These are phyloP conservation scores for Pichia kluyveri DNA, from an alignment of 805 yeast species.

Conservation along the genomic window DNA sequence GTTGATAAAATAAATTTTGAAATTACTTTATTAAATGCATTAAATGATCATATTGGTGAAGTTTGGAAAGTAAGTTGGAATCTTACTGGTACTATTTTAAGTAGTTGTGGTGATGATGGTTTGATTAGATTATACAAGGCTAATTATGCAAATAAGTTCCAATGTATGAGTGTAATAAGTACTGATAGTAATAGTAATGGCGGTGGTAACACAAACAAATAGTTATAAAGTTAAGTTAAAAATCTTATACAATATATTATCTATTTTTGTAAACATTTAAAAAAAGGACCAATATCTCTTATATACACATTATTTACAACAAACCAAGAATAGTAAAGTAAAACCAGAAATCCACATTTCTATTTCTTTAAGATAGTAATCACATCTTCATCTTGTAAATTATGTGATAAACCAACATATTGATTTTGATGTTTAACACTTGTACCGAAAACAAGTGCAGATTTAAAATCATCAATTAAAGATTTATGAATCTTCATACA, in stretches of 20 bases:
- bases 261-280: too few relatives aligned
- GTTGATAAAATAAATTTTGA: constrained; percentile 13
- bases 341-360: constrained; percentile 16
- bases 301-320: too few relatives aligned
- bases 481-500: constrained; percentile 95
- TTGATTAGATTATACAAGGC: constrained; percentile 88
- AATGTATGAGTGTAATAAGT: constrained; percentile 79
- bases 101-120: constrained; percentile 95
- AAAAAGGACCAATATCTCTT: too few relatives aligned
- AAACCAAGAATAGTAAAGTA: background rate
- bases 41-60: constrained; percentile 32
- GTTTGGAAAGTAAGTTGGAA: constrained; percentile 98
- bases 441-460: constrained; percentile 86
- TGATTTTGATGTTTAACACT: constrained; percentile 98
- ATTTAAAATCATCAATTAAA: constrained; percentile 85
- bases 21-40: constrained; percentile 20
- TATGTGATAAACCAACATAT: constrained; percentile 81
- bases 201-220: background rate
- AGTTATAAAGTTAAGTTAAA: background rate
- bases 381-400: constrained; percentile 90
- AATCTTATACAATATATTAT: background rate
- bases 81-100: constrained; percentile 80
- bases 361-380: constrained; percentile 81
- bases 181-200: constrained; percentile 31
- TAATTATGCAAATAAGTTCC: constrained; percentile 75